A percentile compares a stretch with the other conserved stretches of the same genome.
Evolutionary conservation across 306 rosid genomes (phyloP).

Genomic region (Begonia loranthoides): DNA sequence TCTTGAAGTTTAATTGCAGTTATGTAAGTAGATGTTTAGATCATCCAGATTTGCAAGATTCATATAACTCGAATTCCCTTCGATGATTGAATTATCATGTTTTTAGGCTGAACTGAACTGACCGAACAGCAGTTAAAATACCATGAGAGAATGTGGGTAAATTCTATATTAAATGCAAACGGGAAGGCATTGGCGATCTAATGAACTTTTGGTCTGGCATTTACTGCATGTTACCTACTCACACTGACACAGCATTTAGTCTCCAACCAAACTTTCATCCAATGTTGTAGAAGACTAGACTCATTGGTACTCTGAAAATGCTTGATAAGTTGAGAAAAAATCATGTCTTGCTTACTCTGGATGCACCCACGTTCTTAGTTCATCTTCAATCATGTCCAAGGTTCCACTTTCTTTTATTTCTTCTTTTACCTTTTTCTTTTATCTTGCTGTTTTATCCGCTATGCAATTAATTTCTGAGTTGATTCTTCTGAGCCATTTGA

Average conservation of each 20-base stretch:
- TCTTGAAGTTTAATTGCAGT: too few relatives aligned
- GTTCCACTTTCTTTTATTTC: constrained; percentile 15
- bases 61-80: too few relatives aligned
- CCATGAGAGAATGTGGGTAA: background rate
- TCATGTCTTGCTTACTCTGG: constrained; percentile 4
- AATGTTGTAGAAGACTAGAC: constrained; percentile 4
- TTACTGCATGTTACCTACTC: constrained; percentile 28
- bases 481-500: constrained; percentile 4
- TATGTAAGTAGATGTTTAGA: too few relatives aligned
- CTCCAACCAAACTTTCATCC: constrained; percentile 12
- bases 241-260: constrained; percentile 10
- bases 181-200: background rate
- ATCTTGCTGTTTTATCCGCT: constrained; percentile 1
- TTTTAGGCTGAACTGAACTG: too few relatives aligned
- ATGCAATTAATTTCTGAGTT: constrained; percentile 15
- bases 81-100: too few relatives aligned
- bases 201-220: constrained; percentile 15
- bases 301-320: background rate
- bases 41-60: too few relatives aligned
- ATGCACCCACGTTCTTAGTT: constrained; percentile 11
- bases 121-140: too few relatives aligned
- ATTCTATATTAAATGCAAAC: background rate
- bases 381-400: constrained; percentile 29
- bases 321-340: background rate
- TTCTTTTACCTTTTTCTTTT: background rate